Evolutionary conservation across 2,329 filamentous ascomycete species (phyloP), one percentile per base, ranked within the genome.

Genomic region (Colletotrichum abscissum): DNA sequence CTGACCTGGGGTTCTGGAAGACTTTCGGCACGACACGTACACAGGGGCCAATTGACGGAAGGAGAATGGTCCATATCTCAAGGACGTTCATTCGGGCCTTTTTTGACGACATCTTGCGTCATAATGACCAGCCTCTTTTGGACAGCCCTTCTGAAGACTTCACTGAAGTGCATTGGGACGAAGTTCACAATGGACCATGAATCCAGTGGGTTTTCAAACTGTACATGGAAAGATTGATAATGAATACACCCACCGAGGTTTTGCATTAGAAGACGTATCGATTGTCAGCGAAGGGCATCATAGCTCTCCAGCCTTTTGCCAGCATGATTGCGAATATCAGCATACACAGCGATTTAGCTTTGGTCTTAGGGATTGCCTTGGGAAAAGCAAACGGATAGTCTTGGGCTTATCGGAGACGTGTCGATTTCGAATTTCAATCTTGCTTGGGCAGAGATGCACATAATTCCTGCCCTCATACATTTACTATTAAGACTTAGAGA

Each of bases 171-270:
- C 52, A 63, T 3, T 70, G 68, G 68, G 68, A 70, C 2, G 68
- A 70, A 14, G 26, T 70, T 2, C 67, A 66, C 30, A 7, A 66
- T 3, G 67, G 38, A 57, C 0, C 22, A 5, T 69, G 6, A 55
- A 12, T 42, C 4, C 16, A 38, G 7, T 19, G 26, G 28, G 1
- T 12, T 89, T 3, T 24, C 16, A 5, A 4, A 16, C 19, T 3
- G 24, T 38, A 14, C 8, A 35, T 1, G 22, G 11, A 14, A 14
- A 35, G 2, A 8, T 9, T 49, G 12, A 4, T 11, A 9, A n/a
- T n/a, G 9, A 7, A n/a, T 9, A 9, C 8, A 11, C 7, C 42
- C 42, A 22, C 19, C 1, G 7, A n/a, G 1, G 19, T 49, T n/a
- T 16, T 22, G 42, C 42, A 22, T 22, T 0, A 3, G n/a, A 49